A percentile compares a stretch with the other conserved stretches of the same genome.
Conservation (phyloP, 345 rosid genomes). For the Odontarrhena argentea region DNA sequence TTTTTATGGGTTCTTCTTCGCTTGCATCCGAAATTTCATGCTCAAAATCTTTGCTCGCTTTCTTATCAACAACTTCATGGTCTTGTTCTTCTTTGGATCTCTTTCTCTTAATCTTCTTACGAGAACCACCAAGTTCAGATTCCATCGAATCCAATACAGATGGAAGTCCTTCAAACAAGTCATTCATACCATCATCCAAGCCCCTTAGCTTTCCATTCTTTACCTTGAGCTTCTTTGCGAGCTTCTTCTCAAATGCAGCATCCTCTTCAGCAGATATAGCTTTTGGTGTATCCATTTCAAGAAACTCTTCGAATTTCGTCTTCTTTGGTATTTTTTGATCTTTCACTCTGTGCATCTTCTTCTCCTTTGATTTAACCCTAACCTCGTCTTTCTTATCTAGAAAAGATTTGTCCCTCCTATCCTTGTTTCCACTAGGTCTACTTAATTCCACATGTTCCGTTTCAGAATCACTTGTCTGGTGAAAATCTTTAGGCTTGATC, state of each 20-base stretch:
- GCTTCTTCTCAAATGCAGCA: slow-evolving; percentile 68
- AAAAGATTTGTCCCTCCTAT: not conserved
- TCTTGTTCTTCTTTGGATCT: slow-evolving; percentile 40
- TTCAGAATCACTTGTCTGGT: slow-evolving; percentile 21
- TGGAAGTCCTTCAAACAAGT: slow-evolving; percentile 53
- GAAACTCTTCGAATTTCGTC: slow-evolving; percentile 75
- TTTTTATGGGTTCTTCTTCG: slow-evolving; percentile 35
- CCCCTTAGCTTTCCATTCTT: slow-evolving; percentile 71
- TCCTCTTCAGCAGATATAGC: slow-evolving; percentile 51
- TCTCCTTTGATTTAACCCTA: slow-evolving; percentile 29
- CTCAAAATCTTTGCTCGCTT: slow-evolving; percentile 29
- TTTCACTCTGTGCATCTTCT: slow-evolving; percentile 44
- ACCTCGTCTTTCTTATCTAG: slow-evolving; percentile 2
- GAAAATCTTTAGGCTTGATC: slow-evolving; percentile 33
- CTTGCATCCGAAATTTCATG: slow-evolving; percentile 33
- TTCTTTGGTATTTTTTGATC: slow-evolving; percentile 44
- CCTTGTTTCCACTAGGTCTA: slow-evolving; percentile 26
- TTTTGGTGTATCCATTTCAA: slow-evolving; percentile 56
- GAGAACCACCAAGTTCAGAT: slow-evolving; percentile 37
- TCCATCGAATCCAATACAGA: slow-evolving; percentile 47
- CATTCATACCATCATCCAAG: slow-evolving; percentile 63
- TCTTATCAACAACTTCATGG: slow-evolving; percentile 33
- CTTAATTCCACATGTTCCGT: slow-evolving; percentile 8
- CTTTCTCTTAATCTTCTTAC: slow-evolving; percentile 51
- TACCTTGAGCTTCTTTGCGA: slow-evolving; percentile 84